phyloP scores from a whole-genome alignment of 176 grass and related monocot genomes.

The Ensete ventricosum region DNA sequence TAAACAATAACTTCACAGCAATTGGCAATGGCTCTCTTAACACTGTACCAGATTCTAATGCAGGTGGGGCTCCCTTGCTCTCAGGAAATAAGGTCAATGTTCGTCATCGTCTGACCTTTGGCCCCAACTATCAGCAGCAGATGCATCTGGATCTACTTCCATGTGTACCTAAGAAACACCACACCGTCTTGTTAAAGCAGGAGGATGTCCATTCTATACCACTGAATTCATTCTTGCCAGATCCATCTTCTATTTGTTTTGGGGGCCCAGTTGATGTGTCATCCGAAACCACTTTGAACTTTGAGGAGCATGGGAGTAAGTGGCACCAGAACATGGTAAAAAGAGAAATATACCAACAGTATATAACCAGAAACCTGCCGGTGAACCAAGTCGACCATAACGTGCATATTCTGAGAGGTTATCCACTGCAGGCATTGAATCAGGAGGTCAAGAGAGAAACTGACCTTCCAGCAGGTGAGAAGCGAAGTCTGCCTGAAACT shows the following conservation, averaged over 20 bases:
- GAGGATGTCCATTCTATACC: constrained; percentile 27
- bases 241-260: constrained; percentile 48
- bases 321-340: constrained; percentile 12
- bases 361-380: constrained; percentile 31
- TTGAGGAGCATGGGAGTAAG: constrained; percentile 34
- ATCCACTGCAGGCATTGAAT: constrained; percentile 29
- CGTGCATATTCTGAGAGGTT: constrained; percentile 30
- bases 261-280: constrained; percentile 30
- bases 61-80: constrained; percentile 21
- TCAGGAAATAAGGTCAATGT: constrained; percentile 18
- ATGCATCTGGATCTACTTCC: constrained; percentile 18
- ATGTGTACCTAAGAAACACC: constrained; percentile 13
- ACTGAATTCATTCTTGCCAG: constrained; percentile 28
- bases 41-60: constrained; percentile 17
- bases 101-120: constrained; percentile 19
- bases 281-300: constrained; percentile 37
- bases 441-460: constrained; percentile 28
- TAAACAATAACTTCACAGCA: constrained; percentile 19
- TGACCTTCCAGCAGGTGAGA: constrained; percentile 16
- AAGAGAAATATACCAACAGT: constrained; percentile 32
- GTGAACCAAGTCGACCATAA: constrained; percentile 26
- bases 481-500: constrained; percentile 28
- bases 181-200: constrained; percentile 30
- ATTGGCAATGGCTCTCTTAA: constrained; percentile 3
- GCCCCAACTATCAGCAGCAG: constrained; percentile 22